Base-by-base conservation (phyloP, 768 basidiomycete species). In the Tricholomella constricta region DNA sequence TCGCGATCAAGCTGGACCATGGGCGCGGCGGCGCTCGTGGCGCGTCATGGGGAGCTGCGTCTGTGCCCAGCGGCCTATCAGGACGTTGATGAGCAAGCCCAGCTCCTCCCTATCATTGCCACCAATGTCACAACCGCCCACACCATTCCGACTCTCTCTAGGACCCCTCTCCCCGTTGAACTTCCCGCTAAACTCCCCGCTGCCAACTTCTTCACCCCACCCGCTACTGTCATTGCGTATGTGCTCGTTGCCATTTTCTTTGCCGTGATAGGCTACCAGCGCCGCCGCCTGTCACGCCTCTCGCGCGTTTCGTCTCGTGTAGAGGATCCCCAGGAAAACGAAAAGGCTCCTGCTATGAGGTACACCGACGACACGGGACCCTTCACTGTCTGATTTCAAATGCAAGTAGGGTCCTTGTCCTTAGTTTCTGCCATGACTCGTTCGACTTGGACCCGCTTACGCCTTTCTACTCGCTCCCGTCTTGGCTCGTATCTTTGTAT, bases 1-100 rank as follows among this genome's bases (percentile, higher is more conserved):
- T 57, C 55, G 34, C 46, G 55, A 14, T 57, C 55, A 34, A 57
- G 47, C 37, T 57, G 55, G 55, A 57, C 55, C 9, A 45, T 57
- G 7, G 55, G 55, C 7, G 51, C 51, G 4, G 47, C 51, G 8
- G 55, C 55, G 9, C 55, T 57, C 36, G 20, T 52, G 11, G 55
- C 55, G 6, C 47, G 51, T 26, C 55, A 57, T 29, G 56, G 56
- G 0, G 47, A 52, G 22, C 46, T 57, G 15, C 37, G 41, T 17
- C 27, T 57, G 6, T 57, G 56, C 19, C 51, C 51, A n/a, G 41
- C 22, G 6, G 45, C 47, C 17, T 23, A 7, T 7, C 14, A 38
- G 14, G 6, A 7, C 20, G 14, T 36, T 34, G 19, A 19, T 7
- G 14, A n/a, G 11, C 23, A 38, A 37, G 37, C 23, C 22, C 10